phyloP scores from a whole-genome alignment of 805 yeast genomes.

The Candida berthetii region DNA sequence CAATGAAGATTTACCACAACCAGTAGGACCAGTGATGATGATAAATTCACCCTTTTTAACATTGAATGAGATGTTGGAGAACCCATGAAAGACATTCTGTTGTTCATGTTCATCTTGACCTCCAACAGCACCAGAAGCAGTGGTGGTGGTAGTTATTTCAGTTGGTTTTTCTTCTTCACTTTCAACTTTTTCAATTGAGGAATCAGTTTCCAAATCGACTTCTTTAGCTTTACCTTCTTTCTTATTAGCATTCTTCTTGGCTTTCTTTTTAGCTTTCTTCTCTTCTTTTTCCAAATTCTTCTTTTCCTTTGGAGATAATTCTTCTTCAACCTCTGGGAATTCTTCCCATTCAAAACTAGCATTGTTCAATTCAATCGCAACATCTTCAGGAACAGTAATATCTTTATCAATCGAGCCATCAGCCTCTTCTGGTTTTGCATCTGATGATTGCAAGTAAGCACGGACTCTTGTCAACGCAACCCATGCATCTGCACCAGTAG shows the following conservation, averaged over 20 bases:
- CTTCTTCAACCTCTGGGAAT: conserved; percentile 25
- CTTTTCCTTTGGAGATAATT: not conserved
- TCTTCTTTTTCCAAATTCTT: conserved; percentile 3
- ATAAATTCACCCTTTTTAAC: conserved; percentile 64
- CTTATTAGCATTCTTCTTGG: too few relatives aligned
- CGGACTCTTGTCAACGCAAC: conserved; percentile 56
- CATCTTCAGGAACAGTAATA: conserved; percentile 9
- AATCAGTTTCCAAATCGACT: too few relatives aligned
- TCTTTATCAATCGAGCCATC: conserved; percentile 19
- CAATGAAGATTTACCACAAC: conserved; percentile 76
- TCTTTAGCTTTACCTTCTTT: too few relatives aligned
- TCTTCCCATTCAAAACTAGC: conserved; percentile 69
- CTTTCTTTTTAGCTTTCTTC: conserved; percentile 2
- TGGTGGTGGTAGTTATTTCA: too few relatives aligned
- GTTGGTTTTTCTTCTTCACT: too few relatives aligned
- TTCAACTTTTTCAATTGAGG: too few relatives aligned
- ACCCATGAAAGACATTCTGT: too few relatives aligned
- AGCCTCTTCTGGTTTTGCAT: conserved; percentile 30
- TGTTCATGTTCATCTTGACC: too few relatives aligned
- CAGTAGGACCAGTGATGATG: conserved; percentile 73
- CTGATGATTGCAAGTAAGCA: conserved; percentile 41
- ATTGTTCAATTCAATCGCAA: conserved; percentile 42
- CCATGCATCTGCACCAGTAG: conserved; percentile 62
- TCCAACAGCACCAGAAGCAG: too few relatives aligned
- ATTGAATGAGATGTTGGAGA: too few relatives aligned